These are phyloP conservation scores for Grammothele lineata DNA, from an alignment of 768 basidiomycete species.

Conservation along the genomic window DNA sequence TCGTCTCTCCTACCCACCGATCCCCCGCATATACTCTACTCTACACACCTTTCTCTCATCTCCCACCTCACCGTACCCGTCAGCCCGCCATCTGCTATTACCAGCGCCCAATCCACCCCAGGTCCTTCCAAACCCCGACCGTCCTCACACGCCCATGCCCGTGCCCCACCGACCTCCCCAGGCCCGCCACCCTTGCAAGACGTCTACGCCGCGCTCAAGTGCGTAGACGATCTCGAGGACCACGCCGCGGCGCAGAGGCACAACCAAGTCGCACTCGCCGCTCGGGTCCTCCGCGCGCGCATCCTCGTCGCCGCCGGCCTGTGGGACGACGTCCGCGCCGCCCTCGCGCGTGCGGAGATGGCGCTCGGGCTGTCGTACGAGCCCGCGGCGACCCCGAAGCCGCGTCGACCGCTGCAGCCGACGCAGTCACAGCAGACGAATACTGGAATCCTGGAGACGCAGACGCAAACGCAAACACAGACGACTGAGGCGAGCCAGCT, in stretches of 20 bases:
- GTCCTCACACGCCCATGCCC: background rate
- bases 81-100: slow-evolving; percentile 14
- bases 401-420: slow-evolving; percentile 10
- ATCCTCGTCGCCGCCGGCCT: slow-evolving; percentile 49
- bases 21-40: slow-evolving; percentile 50
- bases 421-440: slow-evolving; percentile 1
- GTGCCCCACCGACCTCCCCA: slow-evolving; percentile 1
- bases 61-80: slow-evolving; percentile 37
- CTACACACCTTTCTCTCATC: slow-evolving; percentile 53
- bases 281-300: slow-evolving; percentile 53
- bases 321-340: slow-evolving; percentile 49
- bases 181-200: slow-evolving; percentile 20
- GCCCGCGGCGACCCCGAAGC: slow-evolving; percentile 17
- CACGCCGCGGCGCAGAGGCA: slow-evolving; percentile 33
- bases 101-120: background rate
- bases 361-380: slow-evolving; percentile 41
- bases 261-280: slow-evolving; percentile 42
- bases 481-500: background rate
- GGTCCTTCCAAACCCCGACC: background rate
- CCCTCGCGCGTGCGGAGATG: slow-evolving; percentile 46
- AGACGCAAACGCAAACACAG: background rate
- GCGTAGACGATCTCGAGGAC: slow-evolving; percentile 31
- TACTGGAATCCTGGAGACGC: background rate
- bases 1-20: slow-evolving; percentile 42
- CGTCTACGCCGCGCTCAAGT: slow-evolving; percentile 25